These are phyloP conservation scores for Pyrus betulifolia DNA, from an alignment of 306 rosid genomes.

Conservation along the genomic window DNA sequence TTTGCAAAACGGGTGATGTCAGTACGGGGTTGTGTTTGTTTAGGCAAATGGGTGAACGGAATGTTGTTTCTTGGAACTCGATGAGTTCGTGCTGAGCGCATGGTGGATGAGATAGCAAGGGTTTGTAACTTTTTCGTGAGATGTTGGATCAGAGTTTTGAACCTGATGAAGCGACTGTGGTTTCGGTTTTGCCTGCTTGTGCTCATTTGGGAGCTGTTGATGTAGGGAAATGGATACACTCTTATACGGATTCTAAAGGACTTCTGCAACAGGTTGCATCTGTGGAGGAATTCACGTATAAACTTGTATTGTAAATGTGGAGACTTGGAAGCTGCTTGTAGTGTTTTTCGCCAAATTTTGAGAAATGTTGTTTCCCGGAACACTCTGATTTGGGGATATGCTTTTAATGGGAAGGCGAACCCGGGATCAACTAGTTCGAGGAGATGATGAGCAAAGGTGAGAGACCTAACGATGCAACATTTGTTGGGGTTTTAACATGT, in stretches of 20 bases:
- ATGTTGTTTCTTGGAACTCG: slow-evolving; percentile 65
- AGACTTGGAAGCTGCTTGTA: slow-evolving; percentile 37
- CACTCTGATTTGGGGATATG: slow-evolving; percentile 63
- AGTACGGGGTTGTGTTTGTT: slow-evolving; percentile 46
- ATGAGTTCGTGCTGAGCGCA: slow-evolving; percentile 57
- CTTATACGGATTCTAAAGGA: slow-evolving; percentile 33
- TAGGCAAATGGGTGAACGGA: slow-evolving; percentile 48
- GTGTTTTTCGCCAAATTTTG: slow-evolving; percentile 37
- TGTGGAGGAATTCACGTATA: slow-evolving; percentile 58
- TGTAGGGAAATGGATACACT: slow-evolving; percentile 56
- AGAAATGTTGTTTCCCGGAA: slow-evolving; percentile 78
- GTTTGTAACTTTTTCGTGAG: slow-evolving; percentile 44
- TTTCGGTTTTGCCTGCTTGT: slow-evolving; percentile 57
- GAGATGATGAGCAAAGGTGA: slow-evolving; percentile 44
- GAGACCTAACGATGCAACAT: slow-evolving; percentile 56
- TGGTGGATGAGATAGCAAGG: slow-evolving; percentile 36
- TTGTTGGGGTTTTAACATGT: slow-evolving; percentile 56
- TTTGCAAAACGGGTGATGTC: slow-evolving; percentile 49
- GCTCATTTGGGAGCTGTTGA: slow-evolving; percentile 62
- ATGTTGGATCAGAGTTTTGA: slow-evolving; percentile 55
- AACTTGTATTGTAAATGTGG: slow-evolving; percentile 78
- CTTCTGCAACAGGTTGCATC: slow-evolving; percentile 19
- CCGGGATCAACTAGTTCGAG: slow-evolving; percentile 54
- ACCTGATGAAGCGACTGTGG: slow-evolving; percentile 67
- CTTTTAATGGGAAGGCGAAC: slow-evolving; percentile 68